Evolutionary conservation across 2,329 filamentous ascomycete species (phyloP).

Genomic region (Aspergillus sclerotialis): DNA sequence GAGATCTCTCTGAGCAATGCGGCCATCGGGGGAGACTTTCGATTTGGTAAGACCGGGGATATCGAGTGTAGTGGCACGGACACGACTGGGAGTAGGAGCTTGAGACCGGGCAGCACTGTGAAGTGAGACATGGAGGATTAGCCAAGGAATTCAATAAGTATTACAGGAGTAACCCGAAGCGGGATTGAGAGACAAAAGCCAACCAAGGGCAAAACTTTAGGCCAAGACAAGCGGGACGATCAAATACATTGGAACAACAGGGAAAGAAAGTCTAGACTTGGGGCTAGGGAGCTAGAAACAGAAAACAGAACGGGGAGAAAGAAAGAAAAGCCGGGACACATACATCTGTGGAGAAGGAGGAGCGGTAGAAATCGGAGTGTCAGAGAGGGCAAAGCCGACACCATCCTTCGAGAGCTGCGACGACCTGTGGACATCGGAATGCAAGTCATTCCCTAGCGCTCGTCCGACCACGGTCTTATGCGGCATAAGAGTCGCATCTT

Average conservation of each 20-base stretch:
- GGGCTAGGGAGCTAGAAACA: constrained; percentile 5
- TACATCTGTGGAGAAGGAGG: constrained; percentile 58
- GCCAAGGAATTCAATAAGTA: constrained; percentile 1
- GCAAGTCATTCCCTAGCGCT: constrained; percentile 36
- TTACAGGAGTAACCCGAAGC: neutral
- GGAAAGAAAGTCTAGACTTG: no score
- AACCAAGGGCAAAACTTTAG: constrained; percentile 4
- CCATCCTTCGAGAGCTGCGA: constrained; percentile 35
- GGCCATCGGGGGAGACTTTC: constrained; percentile 88
- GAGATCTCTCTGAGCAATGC: constrained; percentile 88
- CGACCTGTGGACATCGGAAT: constrained; percentile 31
- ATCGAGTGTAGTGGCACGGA: constrained; percentile 88
- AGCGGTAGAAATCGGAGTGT: constrained; percentile 57
- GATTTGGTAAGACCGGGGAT: constrained; percentile 95
- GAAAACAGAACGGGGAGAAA: constrained; percentile 7
- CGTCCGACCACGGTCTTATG: constrained; percentile 34
- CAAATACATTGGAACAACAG: constrained; percentile 1
- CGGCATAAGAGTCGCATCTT: constrained; percentile 27
- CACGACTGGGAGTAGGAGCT: constrained; percentile 62
- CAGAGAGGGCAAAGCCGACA: constrained; percentile 50
- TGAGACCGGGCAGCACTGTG: constrained; percentile 17
- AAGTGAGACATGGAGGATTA: neutral
- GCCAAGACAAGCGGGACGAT: constrained; percentile 7
- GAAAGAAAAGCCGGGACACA: constrained; percentile 23
- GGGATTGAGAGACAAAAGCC: constrained; percentile 3